Evolutionary conservation across 495 filamentous ascomycete species (phyloP).

Genomic region (Staphylotrichum longicolle): DNA sequence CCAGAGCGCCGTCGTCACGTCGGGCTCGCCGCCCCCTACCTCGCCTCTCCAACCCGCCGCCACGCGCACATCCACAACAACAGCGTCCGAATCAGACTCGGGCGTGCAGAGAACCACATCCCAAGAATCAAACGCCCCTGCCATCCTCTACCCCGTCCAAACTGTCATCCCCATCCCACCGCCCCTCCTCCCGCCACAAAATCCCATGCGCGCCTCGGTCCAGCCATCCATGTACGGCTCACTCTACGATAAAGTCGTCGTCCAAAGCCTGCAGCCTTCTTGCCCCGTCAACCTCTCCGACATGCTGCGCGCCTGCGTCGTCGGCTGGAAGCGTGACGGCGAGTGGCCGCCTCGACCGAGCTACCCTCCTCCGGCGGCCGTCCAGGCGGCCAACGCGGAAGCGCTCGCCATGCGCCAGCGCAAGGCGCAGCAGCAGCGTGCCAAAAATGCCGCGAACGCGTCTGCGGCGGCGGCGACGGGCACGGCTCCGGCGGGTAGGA

Average conservation of each 20-base stretch:
- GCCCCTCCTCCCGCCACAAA: constrained; percentile 64
- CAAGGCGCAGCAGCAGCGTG: constrained; percentile 25
- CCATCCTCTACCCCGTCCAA: constrained; percentile 38
- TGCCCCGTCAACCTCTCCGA: constrained; percentile 85
- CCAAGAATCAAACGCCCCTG: constrained; percentile 17
- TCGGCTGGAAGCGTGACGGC: constrained; percentile 90
- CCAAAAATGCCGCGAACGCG: constrained; percentile 2
- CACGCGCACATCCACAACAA: constrained; percentile 25
- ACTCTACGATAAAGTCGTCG: constrained; percentile 84
- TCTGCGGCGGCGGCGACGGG: not conserved
- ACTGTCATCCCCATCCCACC: constrained; percentile 59
- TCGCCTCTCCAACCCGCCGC: constrained; percentile 28
- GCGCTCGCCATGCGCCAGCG: constrained; percentile 39
- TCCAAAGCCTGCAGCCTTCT: constrained; percentile 71
- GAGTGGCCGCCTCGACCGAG: constrained; percentile 80
- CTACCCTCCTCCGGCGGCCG: constrained; percentile 35
- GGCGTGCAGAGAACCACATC: constrained; percentile 22
- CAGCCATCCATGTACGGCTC: constrained; percentile 67
- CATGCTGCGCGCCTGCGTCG: constrained; percentile 75
- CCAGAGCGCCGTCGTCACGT: constrained; percentile 17
- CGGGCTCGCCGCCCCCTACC: constrained; percentile 25
- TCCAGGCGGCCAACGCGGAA: constrained; percentile 26
- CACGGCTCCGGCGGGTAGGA: constrained; percentile 10
- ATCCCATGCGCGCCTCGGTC: constrained; percentile 72
- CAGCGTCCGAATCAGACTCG: constrained; percentile 27